Percentiles rank a stretch among this genome's conserved stretches.
Evolutionary conservation across 495 filamentous ascomycete genomes (phyloP).

Genomic region (Penicillium subrubescens): DNA sequence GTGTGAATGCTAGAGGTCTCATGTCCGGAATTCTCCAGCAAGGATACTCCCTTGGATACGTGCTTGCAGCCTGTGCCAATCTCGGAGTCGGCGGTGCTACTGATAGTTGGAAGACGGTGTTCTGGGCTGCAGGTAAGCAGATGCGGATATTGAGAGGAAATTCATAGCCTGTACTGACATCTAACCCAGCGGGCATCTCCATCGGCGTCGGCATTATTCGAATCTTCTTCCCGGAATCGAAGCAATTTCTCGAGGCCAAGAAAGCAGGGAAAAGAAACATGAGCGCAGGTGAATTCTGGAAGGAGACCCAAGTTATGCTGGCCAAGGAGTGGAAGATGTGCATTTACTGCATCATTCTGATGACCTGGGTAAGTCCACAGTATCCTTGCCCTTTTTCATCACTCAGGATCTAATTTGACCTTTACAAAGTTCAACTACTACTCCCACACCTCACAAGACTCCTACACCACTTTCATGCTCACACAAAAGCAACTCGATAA

Average conservation of each 20-base stretch:
- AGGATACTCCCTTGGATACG: conserved; percentile 75
- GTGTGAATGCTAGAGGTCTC: conserved; percentile 64
- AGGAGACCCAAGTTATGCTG: conserved; percentile 63
- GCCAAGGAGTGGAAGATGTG: conserved; percentile 69
- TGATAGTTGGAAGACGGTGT: conserved; percentile 65
- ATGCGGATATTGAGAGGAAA: not conserved
- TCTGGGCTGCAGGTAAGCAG: conserved; percentile 54
- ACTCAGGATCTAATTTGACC: not conserved
- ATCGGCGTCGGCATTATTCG: conserved; percentile 65
- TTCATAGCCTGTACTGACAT: not conserved
- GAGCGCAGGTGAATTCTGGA: conserved; percentile 58
- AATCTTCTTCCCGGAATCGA: conserved; percentile 67
- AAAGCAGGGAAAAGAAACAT: conserved; percentile 50
- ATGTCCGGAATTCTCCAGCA: conserved; percentile 80
- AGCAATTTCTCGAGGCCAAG: conserved; percentile 68
- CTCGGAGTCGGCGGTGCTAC: conserved; percentile 60
- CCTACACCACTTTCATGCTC: conserved; percentile 75
- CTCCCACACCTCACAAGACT: conserved; percentile 71
- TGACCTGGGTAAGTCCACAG: conserved; percentile 63
- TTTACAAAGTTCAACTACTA: conserved; percentile 52
- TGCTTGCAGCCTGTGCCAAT: conserved; percentile 71
- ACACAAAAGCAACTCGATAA: conserved; percentile 66
- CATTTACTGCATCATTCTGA: conserved; percentile 69
- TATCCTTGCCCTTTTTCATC: not conserved
- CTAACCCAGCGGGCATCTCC: conserved; percentile 54